Conservation (phyloP, 163 green algal species). For the Chloroidium sp. region DNA sequence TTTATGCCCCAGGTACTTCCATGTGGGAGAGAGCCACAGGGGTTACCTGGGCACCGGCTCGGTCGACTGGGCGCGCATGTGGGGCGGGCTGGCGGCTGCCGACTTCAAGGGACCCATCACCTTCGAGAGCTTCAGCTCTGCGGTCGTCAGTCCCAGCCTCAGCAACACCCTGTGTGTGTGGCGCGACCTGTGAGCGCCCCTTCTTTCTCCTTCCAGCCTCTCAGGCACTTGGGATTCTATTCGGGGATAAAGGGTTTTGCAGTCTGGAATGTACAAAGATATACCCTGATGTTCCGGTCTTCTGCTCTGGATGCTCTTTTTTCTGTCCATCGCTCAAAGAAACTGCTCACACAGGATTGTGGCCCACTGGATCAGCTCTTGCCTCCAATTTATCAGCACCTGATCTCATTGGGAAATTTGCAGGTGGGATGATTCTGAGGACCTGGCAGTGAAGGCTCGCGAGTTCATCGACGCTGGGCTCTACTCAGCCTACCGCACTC, state of each 20-base stretch:
- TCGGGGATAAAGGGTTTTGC: neutral
- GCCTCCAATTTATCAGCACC: no score
- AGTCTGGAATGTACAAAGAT: no score
- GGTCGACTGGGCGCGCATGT: conserved; percentile 34
- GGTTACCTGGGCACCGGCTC: conserved; percentile 48
- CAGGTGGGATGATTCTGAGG: conserved; percentile 41
- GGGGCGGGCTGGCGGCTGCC: conserved; percentile 21
- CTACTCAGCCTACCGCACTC: conserved; percentile 4
- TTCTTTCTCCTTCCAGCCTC: neutral
- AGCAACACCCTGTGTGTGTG: conserved; percentile 47
- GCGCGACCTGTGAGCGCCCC: conserved; percentile 28
- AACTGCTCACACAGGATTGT: no score
- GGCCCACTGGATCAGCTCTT: no score
- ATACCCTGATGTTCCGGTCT: no score
- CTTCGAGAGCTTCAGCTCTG: conserved; percentile 47
- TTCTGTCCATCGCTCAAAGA: no score
- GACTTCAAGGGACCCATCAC: conserved; percentile 41
- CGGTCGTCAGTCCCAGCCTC: conserved; percentile 32
- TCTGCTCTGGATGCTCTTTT: no score
- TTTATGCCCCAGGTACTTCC: conserved; percentile 31
- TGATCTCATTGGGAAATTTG: neutral
- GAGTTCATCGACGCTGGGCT: conserved; percentile 28
- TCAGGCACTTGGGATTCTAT: neutral
- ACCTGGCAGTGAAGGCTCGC: conserved; percentile 34
- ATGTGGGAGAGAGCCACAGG: conserved; percentile 42